Evolutionary conservation across 495 filamentous ascomycete genomes (phyloP), one percentile per base, ranked within the genome.

Genomic region (Tuber microsphaerosporum): DNA sequence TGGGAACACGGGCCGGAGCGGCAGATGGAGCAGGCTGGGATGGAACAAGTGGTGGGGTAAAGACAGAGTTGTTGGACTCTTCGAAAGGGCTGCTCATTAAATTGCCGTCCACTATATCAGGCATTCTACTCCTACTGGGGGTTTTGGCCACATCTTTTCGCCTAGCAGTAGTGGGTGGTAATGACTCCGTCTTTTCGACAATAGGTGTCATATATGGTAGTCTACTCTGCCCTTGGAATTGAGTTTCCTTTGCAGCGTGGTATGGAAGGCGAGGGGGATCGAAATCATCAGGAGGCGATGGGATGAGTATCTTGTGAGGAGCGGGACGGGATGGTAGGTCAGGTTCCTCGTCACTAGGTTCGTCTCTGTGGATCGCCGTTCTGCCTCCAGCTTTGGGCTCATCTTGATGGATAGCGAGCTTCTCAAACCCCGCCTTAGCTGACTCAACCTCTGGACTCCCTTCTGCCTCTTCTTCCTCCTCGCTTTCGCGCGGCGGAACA

Each of bases 201-300:
- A 99, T 99, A 19, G 95, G 95, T 1, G 95, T 99, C 95, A 99
- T 99, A 84, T 97, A 97, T 48, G 94, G 95, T 12, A 97, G 86
- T 71, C 93, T 90, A 82, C 91, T 96, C 77, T 97, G 94, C 76
- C 90, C 86, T 79, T 92, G 88, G 2, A 86, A 87, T 77, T 92
- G 89, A 79, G 71, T 78, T 65, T 76, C 74, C 56, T 70, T 76
- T 34, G 70, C 9, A 51, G 96, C 90, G 76, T 93, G 88, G 84
- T 91, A 97, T 46, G 91, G 91, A 12, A 89, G 87, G 44, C 85
- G 91, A 16, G 92, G 90, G 22, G 90, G 88, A 74, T 92, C 89
- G 80, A 93, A 97, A 81, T 94, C 92, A 81, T 96, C 92, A 6
- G 93, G 93, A 71, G 93, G 93, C 37, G 94, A 86, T 19, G 88